Evolutionary conservation across 1,284 basidiomycete species (phyloP), one percentile per base, ranked within the genome.

Genomic region (Sporisorium scitamineum): DNA sequence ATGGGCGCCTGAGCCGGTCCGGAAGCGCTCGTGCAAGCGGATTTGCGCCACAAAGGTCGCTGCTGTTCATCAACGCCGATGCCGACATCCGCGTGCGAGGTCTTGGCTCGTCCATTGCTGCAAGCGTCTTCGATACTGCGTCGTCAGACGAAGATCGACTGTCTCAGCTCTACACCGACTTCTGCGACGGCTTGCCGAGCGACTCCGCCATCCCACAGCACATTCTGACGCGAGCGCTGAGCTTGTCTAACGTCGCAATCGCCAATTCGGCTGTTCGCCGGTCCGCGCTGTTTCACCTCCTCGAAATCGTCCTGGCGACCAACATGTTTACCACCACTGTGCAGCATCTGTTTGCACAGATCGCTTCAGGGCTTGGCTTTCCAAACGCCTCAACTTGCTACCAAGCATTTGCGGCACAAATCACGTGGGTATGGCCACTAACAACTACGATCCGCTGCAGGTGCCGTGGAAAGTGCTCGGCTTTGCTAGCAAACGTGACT

Each of bases 21-120:
- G 57, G 55, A 18, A 64, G 52, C 47, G 65, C 61, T 20, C 64
- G 54, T 29, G 45, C 50, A 2, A 37, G 50, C 44, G 26, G 16
- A 5, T 55, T 57, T 31, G 47, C 61, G 4, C 60, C 71, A 18
- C 31, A 20, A 1, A 41, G 11, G 5, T 64, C 69, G 3, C 55
- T 79, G 20, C 52, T 74, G 20, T 26, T 57, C 3, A 45, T 77
- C 48, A 66, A 62, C 26, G 80, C 84, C 20, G 95, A 97, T 84
- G 84, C 87, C 48, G 95, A 98, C 84, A 90, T 92, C n/a, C 90
- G 94, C 26, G 91, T 97, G 34, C 91, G 95, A 7, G 92, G 94
- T 77, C 90, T 93, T 24, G 90, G 90, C 1, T 91, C 92, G 1
- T 86, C 89, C 3, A 87, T 90, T 7, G 90, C 89, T 31, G 90